These are phyloP conservation scores for Chlamydomonas sphaeroides DNA, from an alignment of 139 green algal genomes.

Conservation along the genomic window DNA sequence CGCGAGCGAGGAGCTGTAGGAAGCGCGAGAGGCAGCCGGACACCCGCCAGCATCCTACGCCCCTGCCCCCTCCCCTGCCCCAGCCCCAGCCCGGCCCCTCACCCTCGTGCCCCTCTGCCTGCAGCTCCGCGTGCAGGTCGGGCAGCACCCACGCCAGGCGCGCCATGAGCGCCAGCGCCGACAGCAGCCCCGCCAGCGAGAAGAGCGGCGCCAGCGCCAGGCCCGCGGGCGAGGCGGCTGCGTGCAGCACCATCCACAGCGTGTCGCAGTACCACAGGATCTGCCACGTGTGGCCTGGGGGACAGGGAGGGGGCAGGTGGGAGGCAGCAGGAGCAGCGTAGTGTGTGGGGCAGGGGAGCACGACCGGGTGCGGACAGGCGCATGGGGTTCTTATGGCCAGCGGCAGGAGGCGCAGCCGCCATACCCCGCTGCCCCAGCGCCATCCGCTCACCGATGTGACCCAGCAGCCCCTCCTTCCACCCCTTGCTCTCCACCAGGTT, in stretches of 20 bases:
- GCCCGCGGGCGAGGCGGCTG: background rate
- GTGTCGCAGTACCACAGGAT: slow-evolving; percentile 27
- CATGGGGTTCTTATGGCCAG: no score
- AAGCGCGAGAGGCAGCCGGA: no score
- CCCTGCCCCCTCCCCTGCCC: background rate
- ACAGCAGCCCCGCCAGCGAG: background rate
- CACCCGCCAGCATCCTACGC: background rate
- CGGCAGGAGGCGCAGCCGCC: no score
- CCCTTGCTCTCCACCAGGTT: slow-evolving; percentile 19
- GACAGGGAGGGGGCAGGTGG: background rate
- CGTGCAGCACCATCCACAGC: slow-evolving; percentile 30
- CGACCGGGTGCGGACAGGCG: no score
- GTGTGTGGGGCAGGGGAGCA: no score
- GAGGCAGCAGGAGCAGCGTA: no score
- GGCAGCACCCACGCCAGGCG: background rate
- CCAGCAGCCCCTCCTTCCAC: slow-evolving; percentile 17
- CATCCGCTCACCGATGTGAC: background rate
- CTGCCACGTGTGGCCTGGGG: slow-evolving; percentile 20
- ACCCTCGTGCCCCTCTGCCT: slow-evolving; percentile 12
- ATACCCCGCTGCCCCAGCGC: no score
- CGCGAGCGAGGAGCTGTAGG: no score
- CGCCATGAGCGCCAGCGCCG: background rate
- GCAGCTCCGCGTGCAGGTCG: slow-evolving; percentile 1
- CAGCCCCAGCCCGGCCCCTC: background rate
- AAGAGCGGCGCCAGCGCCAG: background rate